Conservation (phyloP, 192 early-diverging fungal species). For the Glomus cerebriforme region DNA sequence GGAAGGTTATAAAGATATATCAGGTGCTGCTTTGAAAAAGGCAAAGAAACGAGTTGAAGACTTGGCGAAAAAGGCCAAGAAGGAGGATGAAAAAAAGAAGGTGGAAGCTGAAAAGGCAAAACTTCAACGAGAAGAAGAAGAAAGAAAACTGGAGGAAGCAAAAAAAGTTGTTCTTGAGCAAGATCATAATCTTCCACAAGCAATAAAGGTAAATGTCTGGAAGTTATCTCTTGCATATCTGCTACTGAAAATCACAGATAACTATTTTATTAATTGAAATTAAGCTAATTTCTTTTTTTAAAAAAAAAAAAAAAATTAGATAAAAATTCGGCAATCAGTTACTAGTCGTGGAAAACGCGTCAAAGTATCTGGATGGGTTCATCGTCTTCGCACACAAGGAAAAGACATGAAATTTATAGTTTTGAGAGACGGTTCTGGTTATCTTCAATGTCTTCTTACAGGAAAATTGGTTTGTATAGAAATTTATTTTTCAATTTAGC, state of each 20-base stretch:
- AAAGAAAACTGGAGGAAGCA: conserved; percentile 76
- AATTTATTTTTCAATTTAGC: background rate
- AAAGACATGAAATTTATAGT: conserved; percentile 96
- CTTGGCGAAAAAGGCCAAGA: conserved; percentile 74
- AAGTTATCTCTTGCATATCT: no score
- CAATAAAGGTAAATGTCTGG: conserved; percentile 66
- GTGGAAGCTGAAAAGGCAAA: conserved; percentile 70
- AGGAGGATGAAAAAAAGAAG: conserved; percentile 74
- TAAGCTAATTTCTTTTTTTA: background rate
- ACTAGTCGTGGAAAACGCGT: conserved; percentile 76
- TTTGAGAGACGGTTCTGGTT: conserved; percentile 93
- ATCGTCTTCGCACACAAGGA: conserved; percentile 92
- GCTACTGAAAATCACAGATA: background rate
- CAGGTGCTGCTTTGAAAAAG: conserved; percentile 93
- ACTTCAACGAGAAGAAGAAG: conserved; percentile 75
- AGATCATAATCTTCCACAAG: conserved; percentile 72
- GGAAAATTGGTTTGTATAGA: conserved; percentile 68
- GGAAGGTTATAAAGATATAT: conserved; percentile 75
- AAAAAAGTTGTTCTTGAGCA: conserved; percentile 76
- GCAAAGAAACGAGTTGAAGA: conserved; percentile 72
- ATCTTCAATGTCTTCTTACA: conserved; percentile 89
- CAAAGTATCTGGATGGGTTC: conserved; percentile 93
- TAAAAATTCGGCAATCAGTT: conserved; percentile 72
- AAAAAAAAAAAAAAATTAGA: conserved; percentile 42
- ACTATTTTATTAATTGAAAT: background rate